Conservation (phyloP, 345 rosid genomes). For the Noccaea caerulescens region DNA sequence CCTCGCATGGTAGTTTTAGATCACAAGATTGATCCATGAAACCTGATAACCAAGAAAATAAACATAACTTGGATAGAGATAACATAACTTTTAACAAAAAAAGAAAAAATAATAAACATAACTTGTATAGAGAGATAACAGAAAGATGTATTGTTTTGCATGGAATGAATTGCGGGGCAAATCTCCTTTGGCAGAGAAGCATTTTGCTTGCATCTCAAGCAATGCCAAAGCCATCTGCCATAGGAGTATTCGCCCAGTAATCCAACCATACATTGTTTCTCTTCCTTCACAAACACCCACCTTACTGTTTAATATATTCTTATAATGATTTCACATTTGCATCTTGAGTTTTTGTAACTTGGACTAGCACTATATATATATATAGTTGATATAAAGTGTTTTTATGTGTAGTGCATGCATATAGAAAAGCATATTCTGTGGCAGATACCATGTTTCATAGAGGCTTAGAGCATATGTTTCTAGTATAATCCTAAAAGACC, state of each 20-base stretch:
- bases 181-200: slow-evolving; percentile 43
- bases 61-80: not conserved
- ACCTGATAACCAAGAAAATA: not conserved
- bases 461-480: slow-evolving; percentile 31
- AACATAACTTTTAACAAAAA: no score
- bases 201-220: slow-evolving; percentile 21
- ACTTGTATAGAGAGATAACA: not conserved
- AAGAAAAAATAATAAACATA: not conserved
- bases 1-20: not conserved
- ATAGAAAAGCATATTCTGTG: slow-evolving; percentile 32
- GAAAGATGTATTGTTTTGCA: slow-evolving; percentile 7
- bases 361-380: slow-evolving; percentile 20
- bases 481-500: slow-evolving; percentile 37
- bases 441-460: slow-evolving; percentile 35
- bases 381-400: slow-evolving; percentile 27
- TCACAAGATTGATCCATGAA: slow-evolving; percentile 6
- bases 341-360: slow-evolving; percentile 21
- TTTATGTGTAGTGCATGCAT: not conserved
- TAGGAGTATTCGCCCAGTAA: slow-evolving; percentile 41
- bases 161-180: slow-evolving; percentile 43
- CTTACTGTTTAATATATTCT: slow-evolving; percentile 18
- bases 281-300: slow-evolving; percentile 19
- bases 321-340: not conserved
- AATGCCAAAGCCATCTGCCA: slow-evolving; percentile 35
- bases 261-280: slow-evolving; percentile 29